Evolutionary conservation across 208 protist species (phyloP), one percentile per base, ranked within the genome.

Genomic region (Trypanosoma mega): DNA sequence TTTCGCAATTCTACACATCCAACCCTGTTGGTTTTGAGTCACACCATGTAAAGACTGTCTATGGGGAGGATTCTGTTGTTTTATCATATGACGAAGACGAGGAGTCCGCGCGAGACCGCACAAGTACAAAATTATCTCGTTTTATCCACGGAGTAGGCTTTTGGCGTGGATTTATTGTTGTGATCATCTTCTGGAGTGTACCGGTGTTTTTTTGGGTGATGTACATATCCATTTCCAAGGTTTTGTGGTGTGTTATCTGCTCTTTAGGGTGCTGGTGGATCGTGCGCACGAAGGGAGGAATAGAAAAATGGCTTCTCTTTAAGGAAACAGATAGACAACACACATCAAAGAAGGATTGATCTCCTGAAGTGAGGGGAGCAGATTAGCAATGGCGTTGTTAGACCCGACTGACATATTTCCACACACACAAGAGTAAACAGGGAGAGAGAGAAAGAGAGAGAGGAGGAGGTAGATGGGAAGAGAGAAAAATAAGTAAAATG

Each of bases 21-120:
- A 88, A 79, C 65, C 85, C 85, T 6, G 59, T 88, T 36, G 74
- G 73, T 27, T 94, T 92, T 48, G 78, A 87, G 44, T 39, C 50
- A 8, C 56, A 74, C 16, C 77, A 88, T 43, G 70, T 92, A 41
- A 65, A 63, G 31, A 76, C 58, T 44, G 85, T 89, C 23, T 52
- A 81, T 29, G 82, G 85, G 21, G 59, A 82, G 27, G 44, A 76
- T 18, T 74, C 68, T 49, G 74, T 58, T n/a, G 43, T 90, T 29
- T 46, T 74, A 4, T 47, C 68, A 50, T 87, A 85, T 57, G 82
- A 93, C 62, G 68, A 68, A 31, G 76, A 87, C 44, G 67, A 73
- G 43, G 60, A 61, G 2, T 44, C 49, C 8, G 27, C 23, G 24
- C n/a, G 27, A 29, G 5, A 66, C 20, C 39, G 55, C 24, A 12